Conservation (phyloP, 140 eudicot species). For the Oenanthe javanica region DNA sequence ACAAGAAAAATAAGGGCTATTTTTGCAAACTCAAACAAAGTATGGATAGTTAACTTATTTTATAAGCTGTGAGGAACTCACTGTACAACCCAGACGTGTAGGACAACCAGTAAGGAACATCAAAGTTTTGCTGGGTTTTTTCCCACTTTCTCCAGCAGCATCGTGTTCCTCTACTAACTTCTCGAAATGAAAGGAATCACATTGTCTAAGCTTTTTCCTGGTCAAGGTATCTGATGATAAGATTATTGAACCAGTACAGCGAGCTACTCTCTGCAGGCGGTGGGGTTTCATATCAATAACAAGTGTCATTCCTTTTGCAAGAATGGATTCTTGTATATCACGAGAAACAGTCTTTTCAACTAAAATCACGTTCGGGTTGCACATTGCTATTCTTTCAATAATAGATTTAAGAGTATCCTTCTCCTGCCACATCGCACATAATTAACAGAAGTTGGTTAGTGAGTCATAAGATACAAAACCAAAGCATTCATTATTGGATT, state of each 20-base stretch:
- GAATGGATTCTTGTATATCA: constrained; percentile 67
- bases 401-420: constrained; percentile 38
- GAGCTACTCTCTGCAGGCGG: constrained; percentile 76
- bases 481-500: not conserved
- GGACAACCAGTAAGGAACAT: constrained; percentile 87
- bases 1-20: not conserved
- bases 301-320: constrained; percentile 60
- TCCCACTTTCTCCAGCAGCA: constrained; percentile 44
- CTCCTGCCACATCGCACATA: constrained; percentile 27
- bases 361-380: constrained; percentile 64
- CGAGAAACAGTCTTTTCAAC: constrained; percentile 92
- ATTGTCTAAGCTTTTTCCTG: constrained; percentile 53
- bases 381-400: constrained; percentile 44
- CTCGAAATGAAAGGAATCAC: constrained; percentile 70
- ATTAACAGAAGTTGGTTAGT: not conserved
- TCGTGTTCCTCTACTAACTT: constrained; percentile 76
- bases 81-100: constrained; percentile 68
- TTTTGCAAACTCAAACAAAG: not conserved
- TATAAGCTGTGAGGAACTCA: constrained; percentile 26
- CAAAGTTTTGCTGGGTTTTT: constrained; percentile 65
- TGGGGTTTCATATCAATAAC: constrained; percentile 83
- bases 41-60: not conserved
- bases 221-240: constrained; percentile 36
- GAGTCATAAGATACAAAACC: not conserved
- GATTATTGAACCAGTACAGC: constrained; percentile 66